Evolutionary conservation across 352 stramenopile species (phyloP), one percentile per base, ranked within the genome.

Genomic region (Elongisporangium anandrum): DNA sequence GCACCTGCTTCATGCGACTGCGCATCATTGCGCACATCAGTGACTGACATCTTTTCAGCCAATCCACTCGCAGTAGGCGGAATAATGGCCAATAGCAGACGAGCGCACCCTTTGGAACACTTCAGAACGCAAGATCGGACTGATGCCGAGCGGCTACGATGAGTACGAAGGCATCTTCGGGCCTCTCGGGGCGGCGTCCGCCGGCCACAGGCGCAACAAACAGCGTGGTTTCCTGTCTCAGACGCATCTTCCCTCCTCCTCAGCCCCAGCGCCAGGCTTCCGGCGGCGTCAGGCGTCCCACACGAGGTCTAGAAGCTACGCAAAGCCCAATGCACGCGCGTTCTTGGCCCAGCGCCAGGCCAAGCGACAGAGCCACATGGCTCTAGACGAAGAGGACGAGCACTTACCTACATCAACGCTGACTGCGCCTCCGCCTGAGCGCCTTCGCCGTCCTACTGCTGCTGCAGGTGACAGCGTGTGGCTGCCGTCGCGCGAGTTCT

Each of bases 161-260:
- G 81, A 91, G 65, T 89, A 87, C 48, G 66, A 77, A 8, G 79
- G 79, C 10, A 77, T 77, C 53, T 89, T 89, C 47, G 79, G 77
- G 4, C 69, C 77, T 24, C 54, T 91, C 24, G 38, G 20, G 12
- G 34, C 5, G 2, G 34, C 34, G 34, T 45, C 34, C 10, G 34
- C 34, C 16, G 34, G 34, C 34, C 34, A 45, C 10, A 45, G 34
- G 10, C 34, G 34, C 10, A 45, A 4, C 34, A 45, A 45, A 2
- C 34, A 45, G 34, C 34, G 13, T 1, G 17, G 34, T 3, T 45
- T 17, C 34, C 34, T 17, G 6, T 17, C 34, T 4, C 34, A 45
- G 9, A 45, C 34, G 13, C 12, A 29, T 22, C 22, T 61, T 15
- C 23, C 56, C 12, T 45, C 34, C 34, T 45, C 9, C 34, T 15